Conservation (phyloP, 371 early-diverging fungal species). For the Choanephora cucurbitarum region DNA sequence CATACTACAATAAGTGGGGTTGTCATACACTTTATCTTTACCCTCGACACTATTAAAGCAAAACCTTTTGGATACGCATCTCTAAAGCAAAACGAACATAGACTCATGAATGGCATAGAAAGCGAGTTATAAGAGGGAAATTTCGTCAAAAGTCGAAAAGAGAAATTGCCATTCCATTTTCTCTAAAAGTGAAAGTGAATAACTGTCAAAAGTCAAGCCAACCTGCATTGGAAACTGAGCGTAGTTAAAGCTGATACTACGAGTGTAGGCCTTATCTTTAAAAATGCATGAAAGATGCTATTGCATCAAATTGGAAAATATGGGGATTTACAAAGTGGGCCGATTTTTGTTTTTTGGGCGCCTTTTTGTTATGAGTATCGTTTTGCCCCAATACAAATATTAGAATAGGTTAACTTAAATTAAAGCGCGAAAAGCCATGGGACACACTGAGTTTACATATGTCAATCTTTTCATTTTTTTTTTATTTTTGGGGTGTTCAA, state of each 20-base stretch:
- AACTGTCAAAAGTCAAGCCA: too few species aligned
- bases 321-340: background rate
- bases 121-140: too few species aligned
- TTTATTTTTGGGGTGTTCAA: background rate
- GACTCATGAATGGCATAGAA: too few species aligned
- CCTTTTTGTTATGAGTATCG: background rate
- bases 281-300: background rate
- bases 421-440: background rate
- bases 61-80: background rate
- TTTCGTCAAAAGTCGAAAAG: too few species aligned
- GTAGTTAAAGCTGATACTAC: background rate
- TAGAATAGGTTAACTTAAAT: background rate
- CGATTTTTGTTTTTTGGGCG: slow-evolving; percentile 1
- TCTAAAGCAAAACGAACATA: background rate
- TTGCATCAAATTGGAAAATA: background rate
- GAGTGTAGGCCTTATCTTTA: background rate
- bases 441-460: background rate
- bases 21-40: slow-evolving; percentile 12
- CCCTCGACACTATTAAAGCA: background rate
- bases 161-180: too few species aligned
- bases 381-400: background rate
- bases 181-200: too few species aligned
- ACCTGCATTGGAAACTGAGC: background rate
- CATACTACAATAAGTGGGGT: slow-evolving; percentile 17
- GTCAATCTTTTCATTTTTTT: background rate